Conservation (phyloP, 192 early-diverging fungal genomes). For the Entomortierella chlamydospora region DNA sequence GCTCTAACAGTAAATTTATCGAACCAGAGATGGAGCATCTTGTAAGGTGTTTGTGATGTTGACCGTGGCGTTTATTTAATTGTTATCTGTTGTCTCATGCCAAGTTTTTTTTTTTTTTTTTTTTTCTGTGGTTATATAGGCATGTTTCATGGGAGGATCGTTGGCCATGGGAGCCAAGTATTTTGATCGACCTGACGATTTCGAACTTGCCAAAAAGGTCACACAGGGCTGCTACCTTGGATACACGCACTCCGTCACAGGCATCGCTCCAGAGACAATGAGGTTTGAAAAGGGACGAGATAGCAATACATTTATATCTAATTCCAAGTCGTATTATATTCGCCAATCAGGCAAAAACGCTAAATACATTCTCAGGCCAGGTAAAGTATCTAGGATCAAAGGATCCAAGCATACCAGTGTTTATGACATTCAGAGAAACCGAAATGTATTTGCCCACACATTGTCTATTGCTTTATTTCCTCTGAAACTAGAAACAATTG, state of each 20-base stretch:
- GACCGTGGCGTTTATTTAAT: neutral
- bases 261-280: conserved; percentile 64
- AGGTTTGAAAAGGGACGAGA: conserved; percentile 21
- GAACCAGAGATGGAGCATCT: conserved; percentile 47
- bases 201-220: conserved; percentile 52
- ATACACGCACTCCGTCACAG: conserved; percentile 59
- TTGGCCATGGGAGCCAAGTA: conserved; percentile 62
- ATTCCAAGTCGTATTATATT: conserved; percentile 20
- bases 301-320: conserved; percentile 3
- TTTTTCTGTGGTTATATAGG: conserved; percentile 51
- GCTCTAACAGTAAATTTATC: conserved; percentile 7
- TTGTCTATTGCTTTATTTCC: too few relatives aligned
- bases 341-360: conserved; percentile 4
- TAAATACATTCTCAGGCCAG: conserved; percentile 63
- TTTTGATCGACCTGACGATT: conserved; percentile 45
- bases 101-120: conserved; percentile 17
- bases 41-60: conserved; percentile 13
- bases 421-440: too few relatives aligned
- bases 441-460: too few relatives aligned
- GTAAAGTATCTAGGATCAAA: conserved; percentile 32
- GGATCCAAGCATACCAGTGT: too few relatives aligned
- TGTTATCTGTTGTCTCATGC: conserved; percentile 22
- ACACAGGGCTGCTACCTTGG: conserved; percentile 61
- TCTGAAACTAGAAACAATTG: conserved; percentile 68
- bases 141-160: conserved; percentile 66